Evolutionary conservation across 1,284 basidiomycete species (phyloP), one percentile per base, ranked within the genome.

Genomic region (Kwoniella shivajii): DNA sequence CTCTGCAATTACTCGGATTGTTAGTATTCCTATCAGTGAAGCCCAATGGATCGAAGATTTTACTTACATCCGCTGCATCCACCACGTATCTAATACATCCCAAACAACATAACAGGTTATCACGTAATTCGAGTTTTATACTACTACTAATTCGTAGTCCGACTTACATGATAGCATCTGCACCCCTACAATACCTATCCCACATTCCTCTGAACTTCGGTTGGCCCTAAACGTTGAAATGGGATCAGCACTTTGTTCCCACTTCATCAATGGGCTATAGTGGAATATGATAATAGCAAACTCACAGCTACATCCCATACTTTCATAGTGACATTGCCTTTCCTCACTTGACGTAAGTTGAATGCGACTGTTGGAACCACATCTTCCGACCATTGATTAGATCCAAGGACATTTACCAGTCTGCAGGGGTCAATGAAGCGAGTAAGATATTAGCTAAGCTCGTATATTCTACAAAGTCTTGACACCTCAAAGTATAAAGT

Each of bases 171-270:
- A 99, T 89, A 7, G 94, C 94, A 68, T 94, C 90, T 0, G 94
- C 92, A 10, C 94, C 94, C 57, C 88, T 85, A 76, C 93, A 96
- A 75, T 98, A 99, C 39, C 95, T 82, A 78, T 96, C 92, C 95
- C 74, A 84, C 82, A 84, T 83, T 48, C 80, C 80, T 45, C 94
- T 85, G 71, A 97, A 99, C 71, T 92, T 89, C 1, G 94, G 90
- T 80, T 97, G 94, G 16, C 93, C 93, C 67, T 74, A 52, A 16
- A 46, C 13, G 18, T 37, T 34, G 27, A 9, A 44, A n/a, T 20
- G 30, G 44, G n/a, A n/a, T n/a, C n/a, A n/a, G n/a, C 29, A 22
- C 9, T 31, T 7, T 18, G n/a, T 14, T 7, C 6, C n/a, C n/a
- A n/a, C n/a, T n/a, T n/a, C n/a, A n/a, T n/a, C n/a, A n/a, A n/a